Evolutionary conservation across 495 filamentous ascomycete genomes (phyloP), one percentile per base, ranked within the genome.

Genomic region (Aspergillus funiculosus): DNA sequence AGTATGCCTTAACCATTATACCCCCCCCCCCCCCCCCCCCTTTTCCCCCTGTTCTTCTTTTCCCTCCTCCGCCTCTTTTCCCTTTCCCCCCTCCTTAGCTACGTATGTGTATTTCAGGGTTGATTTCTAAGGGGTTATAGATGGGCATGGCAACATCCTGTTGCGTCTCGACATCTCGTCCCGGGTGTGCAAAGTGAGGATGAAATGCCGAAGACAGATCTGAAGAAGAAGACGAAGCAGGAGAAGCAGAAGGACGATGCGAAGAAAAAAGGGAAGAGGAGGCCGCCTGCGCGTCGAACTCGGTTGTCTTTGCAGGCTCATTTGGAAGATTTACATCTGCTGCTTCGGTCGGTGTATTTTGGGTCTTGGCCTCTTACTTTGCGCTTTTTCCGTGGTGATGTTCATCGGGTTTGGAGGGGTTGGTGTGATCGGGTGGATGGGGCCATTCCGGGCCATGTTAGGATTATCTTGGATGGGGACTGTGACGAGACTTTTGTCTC

Each of bases 71-170:
- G 8, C 26, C 26, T 9, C 8, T n/a, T 28, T 28, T 28, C n/a
- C n/a, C 7, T 9, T 25, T 13, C 6, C 4, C 47, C 26, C n/a
- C 30, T 48, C 14, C 5, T n/a, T 17, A n/a, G n/a, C n/a, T n/a
- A n/a, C n/a, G n/a, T n/a, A n/a, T n/a, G n/a, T n/a, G n/a, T n/a
- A n/a, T n/a, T n/a, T n/a, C n/a, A n/a, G n/a, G n/a, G n/a, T n/a
- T n/a, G 11, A 3, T 36, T 15, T 26, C 22, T 24, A 45, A 28
- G 22, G 8, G n/a, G 6, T 29, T 39, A 11, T 43, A 92, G 87
- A 76, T 97, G 91, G 91, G 91, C 91, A 25, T 88, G 91, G 76
- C 88, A 86, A 51, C 86, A 96, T 58, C 75, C 87, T 0, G 81
- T 89, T 53, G 56, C 79, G 18, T 85, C 90, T 4, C 68, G 80